Conservation (phyloP, 1,139 yeast genomes). For the Tardiomyces digboiensis region DNA sequence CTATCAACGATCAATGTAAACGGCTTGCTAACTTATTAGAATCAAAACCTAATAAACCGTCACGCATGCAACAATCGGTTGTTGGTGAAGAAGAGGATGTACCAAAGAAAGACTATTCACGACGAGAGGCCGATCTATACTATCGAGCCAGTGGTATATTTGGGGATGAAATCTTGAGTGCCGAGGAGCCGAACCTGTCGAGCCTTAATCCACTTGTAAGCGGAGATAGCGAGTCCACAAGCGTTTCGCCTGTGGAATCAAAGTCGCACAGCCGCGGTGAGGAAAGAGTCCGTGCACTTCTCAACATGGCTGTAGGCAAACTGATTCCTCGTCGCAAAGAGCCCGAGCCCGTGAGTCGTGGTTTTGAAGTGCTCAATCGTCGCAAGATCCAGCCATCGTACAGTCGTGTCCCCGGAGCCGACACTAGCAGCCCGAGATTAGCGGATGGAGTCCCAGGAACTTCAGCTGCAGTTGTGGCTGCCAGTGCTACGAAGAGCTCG, state of each 20-base stretch:
- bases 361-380: neutral
- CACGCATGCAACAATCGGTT: neutral
- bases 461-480: neutral
- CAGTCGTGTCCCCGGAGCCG: neutral
- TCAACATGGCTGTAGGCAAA: neutral
- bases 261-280: neutral
- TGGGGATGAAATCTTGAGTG: neutral
- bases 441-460: neutral
- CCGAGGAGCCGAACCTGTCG: neutral
- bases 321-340: neutral
- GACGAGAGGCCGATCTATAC: conserved; percentile 1
- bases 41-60: no score
- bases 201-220: neutral
- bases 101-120: neutral
- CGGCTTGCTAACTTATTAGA: no score
- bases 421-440: neutral
- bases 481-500: neutral
- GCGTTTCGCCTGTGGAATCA: no score
- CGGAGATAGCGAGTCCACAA: no score
- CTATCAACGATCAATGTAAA: no score
- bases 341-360: neutral
- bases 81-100: neutral
- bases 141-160: neutral
- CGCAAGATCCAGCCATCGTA: neutral
- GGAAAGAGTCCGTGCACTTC: neutral